phyloP scores from a whole-genome alignment of 495 filamentous ascomycete species.

The Aspergillus avenaceus region DNA sequence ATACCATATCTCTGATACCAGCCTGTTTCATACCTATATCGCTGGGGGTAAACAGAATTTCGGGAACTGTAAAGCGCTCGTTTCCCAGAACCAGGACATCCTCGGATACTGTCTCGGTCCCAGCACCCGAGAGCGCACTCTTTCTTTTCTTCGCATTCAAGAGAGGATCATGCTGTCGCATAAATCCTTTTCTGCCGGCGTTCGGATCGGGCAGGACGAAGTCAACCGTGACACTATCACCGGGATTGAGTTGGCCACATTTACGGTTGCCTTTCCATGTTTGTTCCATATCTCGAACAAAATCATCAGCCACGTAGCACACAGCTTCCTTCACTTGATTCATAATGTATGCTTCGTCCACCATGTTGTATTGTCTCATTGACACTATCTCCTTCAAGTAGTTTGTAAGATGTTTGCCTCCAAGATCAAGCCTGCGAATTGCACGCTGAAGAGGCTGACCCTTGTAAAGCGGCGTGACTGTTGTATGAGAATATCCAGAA shows the following conservation, averaged over 20 bases:
- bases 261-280: constrained; percentile 77
- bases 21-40: constrained; percentile 87
- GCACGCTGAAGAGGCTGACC: constrained; percentile 76
- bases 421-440: constrained; percentile 83
- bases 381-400: constrained; percentile 87
- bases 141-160: constrained; percentile 59
- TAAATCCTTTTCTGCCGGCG: constrained; percentile 63
- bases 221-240: constrained; percentile 79
- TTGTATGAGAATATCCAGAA: constrained; percentile 89
- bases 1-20: constrained; percentile 72
- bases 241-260: constrained; percentile 28
- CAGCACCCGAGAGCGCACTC: constrained; percentile 42
- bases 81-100: constrained; percentile 84
- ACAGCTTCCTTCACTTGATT: constrained; percentile 92
- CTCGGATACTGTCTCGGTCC: constrained; percentile 57
- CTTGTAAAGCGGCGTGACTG: constrained; percentile 79
- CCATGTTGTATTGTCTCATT: constrained; percentile 87
- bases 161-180: constrained; percentile 70
- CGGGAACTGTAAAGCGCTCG: constrained; percentile 87
- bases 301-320: constrained; percentile 79
- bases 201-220: constrained; percentile 94
- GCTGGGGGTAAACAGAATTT: constrained; percentile 79
- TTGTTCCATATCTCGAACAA: constrained; percentile 72
- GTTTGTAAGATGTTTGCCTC: constrained; percentile 93
- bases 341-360: constrained; percentile 86